A percentile compares a stretch with the other conserved stretches of the same genome.
Conservation (phyloP, 164 flowering plant genomes). For the Litsea cubeba region DNA sequence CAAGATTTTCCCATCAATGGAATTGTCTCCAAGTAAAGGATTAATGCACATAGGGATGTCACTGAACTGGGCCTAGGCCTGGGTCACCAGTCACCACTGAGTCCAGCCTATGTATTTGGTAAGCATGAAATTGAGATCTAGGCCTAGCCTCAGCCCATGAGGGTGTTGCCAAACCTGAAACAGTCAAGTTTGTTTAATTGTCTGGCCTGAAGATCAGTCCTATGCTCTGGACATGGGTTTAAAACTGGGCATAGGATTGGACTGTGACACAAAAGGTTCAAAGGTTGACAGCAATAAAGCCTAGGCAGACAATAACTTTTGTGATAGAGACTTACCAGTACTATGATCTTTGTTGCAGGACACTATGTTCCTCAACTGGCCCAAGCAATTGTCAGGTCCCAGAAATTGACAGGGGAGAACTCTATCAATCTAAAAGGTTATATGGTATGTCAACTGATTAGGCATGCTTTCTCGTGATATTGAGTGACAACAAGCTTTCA, state of each 20-base stretch:
- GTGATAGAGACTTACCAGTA: neutral
- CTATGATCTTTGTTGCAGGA: slow-evolving; percentile 39
- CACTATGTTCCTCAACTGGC: slow-evolving; percentile 98
- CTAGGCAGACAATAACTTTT: neutral
- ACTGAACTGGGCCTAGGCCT: neutral
- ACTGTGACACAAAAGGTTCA: too few species aligned
- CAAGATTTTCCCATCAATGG: neutral
- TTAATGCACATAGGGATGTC: neutral
- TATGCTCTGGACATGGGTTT: too few species aligned
- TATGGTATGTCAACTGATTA: slow-evolving; percentile 47
- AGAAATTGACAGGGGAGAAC: slow-evolving; percentile 25
- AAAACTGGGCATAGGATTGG: too few species aligned
- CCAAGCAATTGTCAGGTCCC: slow-evolving; percentile 67
- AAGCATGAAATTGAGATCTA: too few species aligned
- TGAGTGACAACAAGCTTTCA: neutral
- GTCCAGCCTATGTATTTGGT: too few species aligned
- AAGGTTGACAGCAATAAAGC: too few species aligned
- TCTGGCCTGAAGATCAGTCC: too few species aligned
- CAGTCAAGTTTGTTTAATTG: too few species aligned
- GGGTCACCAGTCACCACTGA: too few species aligned
- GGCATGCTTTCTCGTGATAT: neutral
- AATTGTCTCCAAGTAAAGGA: neutral
- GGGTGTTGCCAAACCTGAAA: too few species aligned
- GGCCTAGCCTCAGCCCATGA: too few species aligned
- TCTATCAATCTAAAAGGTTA: slow-evolving; percentile 84